Conservation (phyloP, 2,329 filamentous ascomycete genomes). For the Fusarium sp. region DNA sequence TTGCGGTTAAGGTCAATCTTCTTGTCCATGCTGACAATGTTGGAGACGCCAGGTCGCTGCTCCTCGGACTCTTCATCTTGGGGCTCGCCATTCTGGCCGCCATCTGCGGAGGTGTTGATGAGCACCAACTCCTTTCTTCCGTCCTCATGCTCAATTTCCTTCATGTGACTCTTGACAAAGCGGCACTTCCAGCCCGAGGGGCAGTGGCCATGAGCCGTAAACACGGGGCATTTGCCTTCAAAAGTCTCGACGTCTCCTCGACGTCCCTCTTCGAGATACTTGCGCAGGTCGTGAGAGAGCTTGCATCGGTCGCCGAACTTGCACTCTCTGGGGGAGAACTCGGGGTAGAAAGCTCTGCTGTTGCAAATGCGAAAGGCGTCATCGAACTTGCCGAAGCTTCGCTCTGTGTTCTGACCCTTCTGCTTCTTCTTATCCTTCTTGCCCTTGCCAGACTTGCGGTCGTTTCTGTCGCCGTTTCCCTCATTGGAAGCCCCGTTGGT, state of each 20-base stretch:
- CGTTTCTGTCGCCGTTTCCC: conserved; percentile 61
- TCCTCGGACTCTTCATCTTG: conserved; percentile 56
- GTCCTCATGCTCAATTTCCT: conserved; percentile 78
- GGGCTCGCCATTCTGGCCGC: conserved; percentile 42
- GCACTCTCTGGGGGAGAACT: conserved; percentile 83
- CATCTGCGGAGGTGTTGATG: conserved; percentile 49
- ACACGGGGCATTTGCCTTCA: conserved; percentile 81
- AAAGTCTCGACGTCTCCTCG: conserved; percentile 80
- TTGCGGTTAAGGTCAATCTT: conserved; percentile 80
- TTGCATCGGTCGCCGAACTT: conserved; percentile 81
- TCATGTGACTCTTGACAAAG: conserved; percentile 85
- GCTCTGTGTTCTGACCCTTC: conserved; percentile 77
- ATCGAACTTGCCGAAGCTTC: conserved; percentile 79
- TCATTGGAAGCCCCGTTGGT: conserved; percentile 41
- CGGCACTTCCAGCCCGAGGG: conserved; percentile 92
- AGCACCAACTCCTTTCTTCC: conserved; percentile 84
- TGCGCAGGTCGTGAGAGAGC: conserved; percentile 81
- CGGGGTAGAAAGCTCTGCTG: conserved; percentile 72
- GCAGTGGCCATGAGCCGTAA: conserved; percentile 77
- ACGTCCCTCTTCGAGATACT: conserved; percentile 83
- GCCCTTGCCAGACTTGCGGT: conserved; percentile 56
- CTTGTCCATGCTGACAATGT: conserved; percentile 71
- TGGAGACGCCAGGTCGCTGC: conserved; percentile 72
- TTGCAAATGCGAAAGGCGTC: conserved; percentile 82
- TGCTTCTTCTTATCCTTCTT: conserved; percentile 60